Evolutionary conservation across 441 rosid genomes (phyloP).

Genomic region (Syzygium malaccense): DNA sequence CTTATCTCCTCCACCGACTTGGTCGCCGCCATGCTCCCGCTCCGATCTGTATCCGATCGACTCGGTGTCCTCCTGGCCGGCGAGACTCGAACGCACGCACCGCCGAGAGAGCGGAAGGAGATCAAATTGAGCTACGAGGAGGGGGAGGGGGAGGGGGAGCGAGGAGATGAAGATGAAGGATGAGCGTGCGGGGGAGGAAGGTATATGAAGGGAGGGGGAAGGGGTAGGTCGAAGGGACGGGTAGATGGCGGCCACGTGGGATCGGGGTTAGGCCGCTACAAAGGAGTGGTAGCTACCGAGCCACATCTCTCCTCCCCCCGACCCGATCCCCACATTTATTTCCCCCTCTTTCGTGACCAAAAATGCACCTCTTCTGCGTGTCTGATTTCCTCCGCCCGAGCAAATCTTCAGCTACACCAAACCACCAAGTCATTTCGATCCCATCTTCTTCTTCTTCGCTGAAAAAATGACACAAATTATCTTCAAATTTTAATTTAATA

Average conservation of each 20-base stretch:
- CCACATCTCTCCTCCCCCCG: neutral
- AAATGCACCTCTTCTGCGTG: neutral
- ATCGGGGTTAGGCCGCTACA: neutral
- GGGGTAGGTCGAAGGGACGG: neutral
- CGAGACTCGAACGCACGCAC: neutral
- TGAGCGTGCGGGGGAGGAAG: neutral
- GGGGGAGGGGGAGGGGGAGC: too few species aligned
- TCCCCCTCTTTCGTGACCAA: neutral
- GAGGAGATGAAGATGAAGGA: neutral
- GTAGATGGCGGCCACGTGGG: neutral
- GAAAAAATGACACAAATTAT: neutral
- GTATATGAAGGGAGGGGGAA: neutral
- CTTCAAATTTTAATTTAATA: too few species aligned
- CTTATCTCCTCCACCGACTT: slow-evolving; percentile 26
- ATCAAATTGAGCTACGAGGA: neutral
- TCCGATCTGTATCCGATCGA: neutral
- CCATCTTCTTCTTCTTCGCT: neutral
- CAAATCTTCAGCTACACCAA: neutral
- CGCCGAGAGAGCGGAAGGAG: neutral
- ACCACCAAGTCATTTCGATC: neutral
- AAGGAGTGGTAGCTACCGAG: neutral
- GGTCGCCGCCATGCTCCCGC: neutral
- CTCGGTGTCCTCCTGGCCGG: neutral
- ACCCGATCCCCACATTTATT: neutral
- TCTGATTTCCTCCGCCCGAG: neutral